A percentile compares a stretch with the other conserved stretches of the same genome.
Evolutionary conservation across 495 filamentous ascomycete genomes (phyloP).

Genomic region (Tuber microsphaerosporum): DNA sequence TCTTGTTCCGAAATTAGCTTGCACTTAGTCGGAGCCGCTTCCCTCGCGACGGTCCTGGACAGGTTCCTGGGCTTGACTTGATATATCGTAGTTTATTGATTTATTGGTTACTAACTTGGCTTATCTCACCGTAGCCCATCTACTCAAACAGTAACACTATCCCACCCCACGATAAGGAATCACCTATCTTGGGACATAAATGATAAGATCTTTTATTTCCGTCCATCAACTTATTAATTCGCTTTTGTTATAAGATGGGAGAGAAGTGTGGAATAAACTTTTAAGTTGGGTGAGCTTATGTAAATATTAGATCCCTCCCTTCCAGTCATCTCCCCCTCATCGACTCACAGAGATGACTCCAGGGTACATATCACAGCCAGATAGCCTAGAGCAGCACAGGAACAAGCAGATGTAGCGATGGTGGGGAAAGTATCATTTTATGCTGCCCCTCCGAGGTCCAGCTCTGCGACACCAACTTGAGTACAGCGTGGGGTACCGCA

Average conservation of each 20-base stretch:
- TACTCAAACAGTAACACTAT: neutral
- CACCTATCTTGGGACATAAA: neutral
- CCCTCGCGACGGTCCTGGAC: neutral
- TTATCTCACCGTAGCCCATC: neutral
- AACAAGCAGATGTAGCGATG: neutral
- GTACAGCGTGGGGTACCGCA: neutral
- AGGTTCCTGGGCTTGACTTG: neutral
- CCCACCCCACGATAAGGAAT: neutral
- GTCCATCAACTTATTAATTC: neutral
- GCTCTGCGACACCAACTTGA: neutral
- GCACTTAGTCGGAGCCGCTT: slow-evolving; percentile 3
- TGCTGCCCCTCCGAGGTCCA: neutral
- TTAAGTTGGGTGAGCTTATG: neutral
- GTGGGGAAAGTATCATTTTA: neutral
- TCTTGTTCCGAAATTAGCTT: slow-evolving; percentile 4
- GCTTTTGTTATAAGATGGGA: neutral
- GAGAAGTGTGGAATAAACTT: neutral
- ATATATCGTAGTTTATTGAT: neutral
- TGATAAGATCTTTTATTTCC: neutral
- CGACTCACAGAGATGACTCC: neutral
- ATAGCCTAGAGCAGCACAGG: neutral
- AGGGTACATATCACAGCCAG: neutral
- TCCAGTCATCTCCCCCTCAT: neutral
- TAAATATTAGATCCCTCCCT: neutral
- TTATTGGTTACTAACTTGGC: neutral